Conservation (phyloP, 345 rosid species). For the Populus deltoides region DNA sequence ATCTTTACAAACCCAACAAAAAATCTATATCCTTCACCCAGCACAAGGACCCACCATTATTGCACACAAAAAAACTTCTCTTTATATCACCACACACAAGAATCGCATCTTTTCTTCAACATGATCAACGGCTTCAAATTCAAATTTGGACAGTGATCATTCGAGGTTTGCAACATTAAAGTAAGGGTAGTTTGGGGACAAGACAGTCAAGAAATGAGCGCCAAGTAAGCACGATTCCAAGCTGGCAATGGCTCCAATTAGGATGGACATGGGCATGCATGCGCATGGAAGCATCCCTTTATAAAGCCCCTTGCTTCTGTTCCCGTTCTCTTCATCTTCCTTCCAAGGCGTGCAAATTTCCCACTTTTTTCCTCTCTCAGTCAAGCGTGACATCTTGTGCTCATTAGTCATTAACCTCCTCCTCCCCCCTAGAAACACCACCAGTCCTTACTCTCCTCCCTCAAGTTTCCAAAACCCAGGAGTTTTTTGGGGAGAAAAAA, state of each 20-base stretch:
- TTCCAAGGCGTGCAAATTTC: constrained; percentile 35
- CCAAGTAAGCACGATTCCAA: constrained; percentile 33
- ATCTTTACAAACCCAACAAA: neutral
- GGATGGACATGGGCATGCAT: constrained; percentile 29
- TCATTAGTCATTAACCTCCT: neutral
- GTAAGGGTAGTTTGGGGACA: constrained; percentile 3
- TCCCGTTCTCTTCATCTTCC: constrained; percentile 20
- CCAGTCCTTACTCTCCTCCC: neutral
- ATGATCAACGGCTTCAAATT: constrained; percentile 34
- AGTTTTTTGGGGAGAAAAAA: neutral
- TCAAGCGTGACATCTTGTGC: constrained; percentile 16
- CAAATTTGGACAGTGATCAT: constrained; percentile 17
- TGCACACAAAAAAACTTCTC: neutral
- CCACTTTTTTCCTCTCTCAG: neutral
- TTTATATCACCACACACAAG: neutral
- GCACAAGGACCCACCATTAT: constrained; percentile 22
- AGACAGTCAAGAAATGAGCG: neutral
- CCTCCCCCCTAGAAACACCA: neutral
- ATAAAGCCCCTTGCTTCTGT: constrained; percentile 32
- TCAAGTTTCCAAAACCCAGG: neutral
- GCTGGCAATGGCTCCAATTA: constrained; percentile 31
- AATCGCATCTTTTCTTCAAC: neutral
- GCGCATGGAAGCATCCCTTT: constrained; percentile 33
- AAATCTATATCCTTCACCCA: constrained; percentile 6
- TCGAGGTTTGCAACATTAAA: neutral